These are phyloP conservation scores for Colletotrichum acutatum DNA, from an alignment of 2,329 filamentous ascomycete genomes.

Conservation along the genomic window DNA sequence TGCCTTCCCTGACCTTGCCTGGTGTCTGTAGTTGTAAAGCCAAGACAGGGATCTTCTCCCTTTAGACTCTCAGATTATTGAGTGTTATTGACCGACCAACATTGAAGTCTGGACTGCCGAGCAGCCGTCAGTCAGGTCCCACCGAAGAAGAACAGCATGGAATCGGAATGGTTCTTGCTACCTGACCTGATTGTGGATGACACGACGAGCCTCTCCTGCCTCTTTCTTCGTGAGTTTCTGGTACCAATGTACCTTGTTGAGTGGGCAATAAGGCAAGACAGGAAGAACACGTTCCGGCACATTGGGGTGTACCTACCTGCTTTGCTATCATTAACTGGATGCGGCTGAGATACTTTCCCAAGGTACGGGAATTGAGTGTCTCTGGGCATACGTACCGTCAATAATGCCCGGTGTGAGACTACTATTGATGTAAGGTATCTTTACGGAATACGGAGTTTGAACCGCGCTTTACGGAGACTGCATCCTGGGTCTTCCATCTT, in stretches of 20 bases:
- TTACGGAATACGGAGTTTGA: too few species aligned
- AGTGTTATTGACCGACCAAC: background rate
- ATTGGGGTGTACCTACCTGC: background rate
- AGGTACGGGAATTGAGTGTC: background rate
- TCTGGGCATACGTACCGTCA: background rate
- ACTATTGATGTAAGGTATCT: conserved; percentile 4
- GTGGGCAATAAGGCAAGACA: background rate
- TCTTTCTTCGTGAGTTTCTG: background rate
- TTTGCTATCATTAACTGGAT: background rate
- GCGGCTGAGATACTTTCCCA: background rate
- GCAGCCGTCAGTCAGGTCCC: background rate
- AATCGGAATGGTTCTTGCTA: conserved; percentile 2
- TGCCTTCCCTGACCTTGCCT: conserved; percentile 5
- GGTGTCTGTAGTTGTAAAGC: background rate
- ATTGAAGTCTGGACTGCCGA: background rate
- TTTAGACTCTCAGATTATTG: background rate
- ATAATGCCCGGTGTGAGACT: background rate
- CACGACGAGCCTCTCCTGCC: background rate
- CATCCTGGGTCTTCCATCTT: conserved; percentile 9
- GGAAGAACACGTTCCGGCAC: background rate
- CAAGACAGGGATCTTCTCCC: background rate
- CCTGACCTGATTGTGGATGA: conserved; percentile 10
- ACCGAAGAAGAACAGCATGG: conserved; percentile 9
- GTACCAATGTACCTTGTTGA: background rate
- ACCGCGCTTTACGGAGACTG: background rate